phyloP scores from a whole-genome alignment of 164 flowering plant species.

The Aristolochia californica region DNA sequence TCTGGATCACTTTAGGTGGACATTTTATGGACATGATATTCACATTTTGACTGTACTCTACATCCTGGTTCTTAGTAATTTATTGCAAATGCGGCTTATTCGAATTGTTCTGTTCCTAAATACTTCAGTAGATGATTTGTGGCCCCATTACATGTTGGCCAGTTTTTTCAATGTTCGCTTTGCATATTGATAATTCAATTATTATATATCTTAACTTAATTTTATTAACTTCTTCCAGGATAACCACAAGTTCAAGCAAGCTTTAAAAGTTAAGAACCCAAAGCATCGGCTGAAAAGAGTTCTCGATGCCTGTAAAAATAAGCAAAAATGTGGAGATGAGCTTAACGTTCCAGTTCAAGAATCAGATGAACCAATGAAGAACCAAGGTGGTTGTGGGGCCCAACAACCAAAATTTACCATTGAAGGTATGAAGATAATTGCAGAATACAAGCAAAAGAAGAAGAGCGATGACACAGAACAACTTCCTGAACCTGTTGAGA shows the following conservation, averaged over 20 bases:
- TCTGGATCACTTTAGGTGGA: too few relatives aligned
- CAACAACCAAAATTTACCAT: conserved; percentile 90
- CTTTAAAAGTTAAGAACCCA: conserved; percentile 74
- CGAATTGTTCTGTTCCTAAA: too few relatives aligned
- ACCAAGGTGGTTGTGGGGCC: conserved; percentile 95
- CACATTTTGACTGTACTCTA: too few relatives aligned
- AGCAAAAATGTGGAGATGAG: conserved; percentile 90
- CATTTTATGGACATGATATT: too few relatives aligned
- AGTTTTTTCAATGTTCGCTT: too few relatives aligned
- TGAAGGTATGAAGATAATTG: conserved; percentile 98
- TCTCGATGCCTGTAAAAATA: conserved; percentile 85
- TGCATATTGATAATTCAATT: too few relatives aligned
- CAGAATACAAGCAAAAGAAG: conserved; percentile 90
- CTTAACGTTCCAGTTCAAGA: conserved; percentile 61
- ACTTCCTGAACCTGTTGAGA: conserved; percentile 96
- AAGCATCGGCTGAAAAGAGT: conserved; percentile 70
- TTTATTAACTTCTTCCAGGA: conserved; percentile 72
- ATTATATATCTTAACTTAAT: too few relatives aligned
- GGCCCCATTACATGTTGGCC: too few relatives aligned
- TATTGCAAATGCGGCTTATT: too few relatives aligned
- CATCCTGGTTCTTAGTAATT: too few relatives aligned
- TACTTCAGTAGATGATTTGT: too few relatives aligned
- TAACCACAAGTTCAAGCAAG: conserved; percentile 85
- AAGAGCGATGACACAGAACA: conserved; percentile 88
- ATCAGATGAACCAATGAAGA: conserved; percentile 65